Conservation (phyloP, 2,329 filamentous ascomycete genomes). For the Periconia sp. region DNA sequence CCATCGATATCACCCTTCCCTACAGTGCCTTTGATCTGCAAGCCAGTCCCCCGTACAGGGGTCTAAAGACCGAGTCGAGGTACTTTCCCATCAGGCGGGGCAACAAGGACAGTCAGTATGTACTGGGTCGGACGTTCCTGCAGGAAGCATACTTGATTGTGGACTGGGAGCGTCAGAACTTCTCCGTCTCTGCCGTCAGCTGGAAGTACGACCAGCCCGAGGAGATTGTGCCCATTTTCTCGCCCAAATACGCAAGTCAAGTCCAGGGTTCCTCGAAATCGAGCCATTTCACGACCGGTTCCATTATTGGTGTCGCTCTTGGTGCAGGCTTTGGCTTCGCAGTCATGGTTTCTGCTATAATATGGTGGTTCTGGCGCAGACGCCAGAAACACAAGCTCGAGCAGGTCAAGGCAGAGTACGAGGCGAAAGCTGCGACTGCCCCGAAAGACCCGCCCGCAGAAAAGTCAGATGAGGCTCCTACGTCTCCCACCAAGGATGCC, state of each 20-base stretch:
- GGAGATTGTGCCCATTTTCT: conserved; percentile 41
- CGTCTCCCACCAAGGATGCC: conserved; percentile 26
- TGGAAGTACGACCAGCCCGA: conserved; percentile 35
- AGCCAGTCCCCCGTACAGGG: conserved; percentile 57
- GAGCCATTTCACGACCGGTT: conserved; percentile 33
- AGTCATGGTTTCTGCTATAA: conserved; percentile 33
- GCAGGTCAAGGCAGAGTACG: conserved; percentile 30
- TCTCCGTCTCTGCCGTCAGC: conserved; percentile 52
- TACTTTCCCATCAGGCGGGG: conserved; percentile 72
- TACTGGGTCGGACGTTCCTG: conserved; percentile 71
- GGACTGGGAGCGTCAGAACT: conserved; percentile 56
- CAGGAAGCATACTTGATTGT: conserved; percentile 67
- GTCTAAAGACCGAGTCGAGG: conserved; percentile 63
- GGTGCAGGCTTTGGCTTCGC: conserved; percentile 45
- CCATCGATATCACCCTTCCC: conserved; percentile 54
- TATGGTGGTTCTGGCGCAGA: conserved; percentile 43
- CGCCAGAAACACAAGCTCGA: conserved; percentile 27
- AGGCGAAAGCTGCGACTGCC: conserved; percentile 27
- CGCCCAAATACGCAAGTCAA: conserved; percentile 28
- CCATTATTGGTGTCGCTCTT: conserved; percentile 53
- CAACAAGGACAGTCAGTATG: conserved; percentile 60
- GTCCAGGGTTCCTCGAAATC: neutral
- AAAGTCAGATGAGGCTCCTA: conserved; percentile 28
- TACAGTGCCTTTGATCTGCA: conserved; percentile 58
- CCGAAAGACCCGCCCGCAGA: conserved; percentile 22